Evolutionary conservation across 257 asterid species (phyloP), one percentile per base, ranked within the genome.

Genomic region (Solanum clarkiae): DNA sequence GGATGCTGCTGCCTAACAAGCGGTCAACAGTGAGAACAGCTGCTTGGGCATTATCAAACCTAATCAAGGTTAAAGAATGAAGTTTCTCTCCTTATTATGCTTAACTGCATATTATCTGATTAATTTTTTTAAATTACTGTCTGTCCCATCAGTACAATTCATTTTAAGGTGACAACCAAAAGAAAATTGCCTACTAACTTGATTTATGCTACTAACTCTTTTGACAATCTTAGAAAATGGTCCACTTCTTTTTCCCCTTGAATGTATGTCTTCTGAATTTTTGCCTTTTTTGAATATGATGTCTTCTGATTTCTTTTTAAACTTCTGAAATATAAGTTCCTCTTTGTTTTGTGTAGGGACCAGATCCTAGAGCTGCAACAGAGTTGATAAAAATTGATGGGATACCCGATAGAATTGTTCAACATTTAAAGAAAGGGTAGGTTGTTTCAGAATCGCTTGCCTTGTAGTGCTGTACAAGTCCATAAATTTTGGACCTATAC

Each of bases 1-100:
- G 97, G 90, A 93, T 97, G 98, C 87, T 97, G 94, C 91, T 94
- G 71, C 97, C 98, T 18, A 88, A 91, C 92, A 97, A 92, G 93
- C 97, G 98, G 44, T 93, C 99, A 84, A 95, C 98, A 44, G 98
- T 97, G 91, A 92, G 98, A 92, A 97, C 99, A 57, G 98, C 99
- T 92, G 98, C 98, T 65, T 97, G 99, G 99, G 98, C 98, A 63
- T 88, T 97, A 80, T 97, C 99, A 54, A 97, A 97, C 91, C 92
- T 97, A 86, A 95, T 97, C 53, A 97, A 95, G 99, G 99, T 97
- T 87, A 86, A 82, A 20, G 85, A 29, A 56, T 66, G 45, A 47
- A 47, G n/a, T 45, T 44, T 5, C 53, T 83, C 3, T 83, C 51
- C 51, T 65, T 45, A 14, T 65, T 4, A 3, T 22, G 45, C 82